Percentiles rank a stretch among this genome's conserved stretches.
Evolutionary conservation across 495 filamentous ascomycete genomes (phyloP).

Genomic region (Neurospora sp.): DNA sequence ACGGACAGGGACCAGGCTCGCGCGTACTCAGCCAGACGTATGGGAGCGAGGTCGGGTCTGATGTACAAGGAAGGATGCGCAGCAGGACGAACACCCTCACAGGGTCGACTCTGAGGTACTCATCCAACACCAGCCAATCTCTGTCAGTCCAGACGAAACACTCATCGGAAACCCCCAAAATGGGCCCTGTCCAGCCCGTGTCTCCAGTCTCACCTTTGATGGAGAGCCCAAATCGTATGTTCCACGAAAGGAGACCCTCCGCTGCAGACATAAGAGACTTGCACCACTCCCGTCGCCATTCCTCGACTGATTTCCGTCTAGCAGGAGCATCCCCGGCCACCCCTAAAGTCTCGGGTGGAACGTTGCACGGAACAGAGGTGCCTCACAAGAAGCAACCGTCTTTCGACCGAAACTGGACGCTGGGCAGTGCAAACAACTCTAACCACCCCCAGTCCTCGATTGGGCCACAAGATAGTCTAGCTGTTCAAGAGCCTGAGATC

Average conservation of each 20-base stretch:
- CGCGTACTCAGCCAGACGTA: slow-evolving; percentile 40
- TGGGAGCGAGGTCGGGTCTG: slow-evolving; percentile 44
- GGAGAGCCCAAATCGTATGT: slow-evolving; percentile 46
- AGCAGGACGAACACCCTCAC: slow-evolving; percentile 55
- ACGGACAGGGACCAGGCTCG: slow-evolving; percentile 23
- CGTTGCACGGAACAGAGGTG: slow-evolving; percentile 24
- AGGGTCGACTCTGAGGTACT: slow-evolving; percentile 63
- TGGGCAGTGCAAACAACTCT: slow-evolving; percentile 41
- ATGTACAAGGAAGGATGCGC: slow-evolving; percentile 31
- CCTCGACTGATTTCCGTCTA: slow-evolving; percentile 66
- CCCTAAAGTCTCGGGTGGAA: slow-evolving; percentile 25
- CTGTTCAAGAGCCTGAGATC: slow-evolving; percentile 21
- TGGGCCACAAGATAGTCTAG: slow-evolving; percentile 29
- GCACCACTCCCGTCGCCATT: slow-evolving; percentile 79
- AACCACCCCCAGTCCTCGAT: slow-evolving; percentile 33
- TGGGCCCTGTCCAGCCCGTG: slow-evolving; percentile 26
- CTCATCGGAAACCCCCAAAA: slow-evolving; percentile 33
- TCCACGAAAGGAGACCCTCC: slow-evolving; percentile 48
- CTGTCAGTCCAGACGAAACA: slow-evolving; percentile 32
- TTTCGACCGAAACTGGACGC: slow-evolving; percentile 84
- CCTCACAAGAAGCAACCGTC: slow-evolving; percentile 74
- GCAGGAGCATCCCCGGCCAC: slow-evolving; percentile 23
- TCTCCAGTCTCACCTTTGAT: slow-evolving; percentile 37
- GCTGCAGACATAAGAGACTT: slow-evolving; percentile 78
- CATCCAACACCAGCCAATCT: slow-evolving; percentile 25